phyloP scores from a whole-genome alignment of 148 eudicot genomes.

The Rhododendron ovatum region DNA sequence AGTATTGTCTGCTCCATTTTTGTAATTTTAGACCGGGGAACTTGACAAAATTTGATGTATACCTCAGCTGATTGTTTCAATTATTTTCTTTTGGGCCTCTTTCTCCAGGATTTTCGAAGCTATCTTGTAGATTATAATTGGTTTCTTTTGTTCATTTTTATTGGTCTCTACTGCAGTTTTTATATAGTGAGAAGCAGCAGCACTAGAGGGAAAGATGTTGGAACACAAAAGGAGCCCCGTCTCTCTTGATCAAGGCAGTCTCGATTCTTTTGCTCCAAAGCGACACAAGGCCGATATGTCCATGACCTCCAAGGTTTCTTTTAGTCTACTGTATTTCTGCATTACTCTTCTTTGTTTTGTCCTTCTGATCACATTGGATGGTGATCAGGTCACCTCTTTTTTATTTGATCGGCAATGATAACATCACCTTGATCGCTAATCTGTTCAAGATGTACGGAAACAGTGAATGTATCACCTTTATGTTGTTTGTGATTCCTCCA shows the following conservation, averaged over 20 bases:
- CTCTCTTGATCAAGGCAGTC: slow-evolving; percentile 51
- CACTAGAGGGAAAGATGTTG: slow-evolving; percentile 42
- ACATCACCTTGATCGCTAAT: background rate
- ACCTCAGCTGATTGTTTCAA: background rate
- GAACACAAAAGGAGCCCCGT: slow-evolving; percentile 59
- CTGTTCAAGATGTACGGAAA: background rate
- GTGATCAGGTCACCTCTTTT: background rate
- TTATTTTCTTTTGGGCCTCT: background rate
- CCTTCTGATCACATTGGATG: background rate
- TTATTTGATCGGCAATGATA: no score
- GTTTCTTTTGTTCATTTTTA: background rate
- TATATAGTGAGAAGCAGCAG: slow-evolving; percentile 14
- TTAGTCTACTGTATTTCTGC: background rate
- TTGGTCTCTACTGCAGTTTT: background rate
- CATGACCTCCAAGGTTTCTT: slow-evolving; percentile 62
- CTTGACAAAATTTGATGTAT: background rate
- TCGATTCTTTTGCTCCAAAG: slow-evolving; percentile 52
- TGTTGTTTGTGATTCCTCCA: background rate
- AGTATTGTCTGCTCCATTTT: slow-evolving; percentile 1
- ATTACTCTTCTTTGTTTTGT: background rate
- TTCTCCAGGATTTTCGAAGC: background rate
- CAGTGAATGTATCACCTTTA: background rate
- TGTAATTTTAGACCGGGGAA: background rate
- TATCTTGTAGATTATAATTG: background rate
- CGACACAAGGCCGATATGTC: slow-evolving; percentile 57